These are phyloP conservation scores for Mycena rebaudengoi DNA, from an alignment of 768 basidiomycete genomes.

Conservation along the genomic window DNA sequence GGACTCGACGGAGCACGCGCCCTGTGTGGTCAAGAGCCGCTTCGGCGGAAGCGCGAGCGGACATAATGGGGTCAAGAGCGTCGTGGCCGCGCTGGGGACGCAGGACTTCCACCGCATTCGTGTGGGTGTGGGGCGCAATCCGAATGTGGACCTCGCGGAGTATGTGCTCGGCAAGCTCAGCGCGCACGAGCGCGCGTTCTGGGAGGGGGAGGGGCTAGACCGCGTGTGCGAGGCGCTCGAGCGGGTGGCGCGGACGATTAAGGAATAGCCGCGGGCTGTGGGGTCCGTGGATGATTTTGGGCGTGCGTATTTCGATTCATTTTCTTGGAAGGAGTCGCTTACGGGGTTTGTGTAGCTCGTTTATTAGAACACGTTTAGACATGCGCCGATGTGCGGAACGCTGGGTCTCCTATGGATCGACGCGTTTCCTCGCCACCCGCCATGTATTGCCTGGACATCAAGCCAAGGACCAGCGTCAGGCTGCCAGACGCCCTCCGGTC, in stretches of 20 bases:
- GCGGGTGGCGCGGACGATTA: conserved; percentile 50
- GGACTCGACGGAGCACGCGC: conserved; percentile 77
- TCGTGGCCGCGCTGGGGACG: conserved; percentile 51
- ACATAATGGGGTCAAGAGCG: conserved; percentile 64
- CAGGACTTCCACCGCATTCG: conserved; percentile 77
- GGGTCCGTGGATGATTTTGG: too few relatives aligned
- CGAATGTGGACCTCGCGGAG: conserved; percentile 56
- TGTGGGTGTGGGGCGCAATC: conserved; percentile 73
- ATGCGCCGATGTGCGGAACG: too few relatives aligned
- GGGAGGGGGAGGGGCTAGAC: conserved; percentile 71
- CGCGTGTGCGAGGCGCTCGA: conserved; percentile 63
- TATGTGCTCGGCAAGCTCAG: conserved; percentile 74
- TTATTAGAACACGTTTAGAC: too few relatives aligned
- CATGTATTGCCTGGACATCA: too few relatives aligned
- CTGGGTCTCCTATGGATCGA: too few relatives aligned
- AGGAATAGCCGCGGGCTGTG: too few relatives aligned
- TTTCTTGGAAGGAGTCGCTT: too few relatives aligned
- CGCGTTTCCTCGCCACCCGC: too few relatives aligned
- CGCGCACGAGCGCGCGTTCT: conserved; percentile 59
- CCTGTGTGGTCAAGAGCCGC: conserved; percentile 56
- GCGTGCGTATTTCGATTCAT: too few relatives aligned
- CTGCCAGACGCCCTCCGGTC: too few relatives aligned
- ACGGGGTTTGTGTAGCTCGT: too few relatives aligned
- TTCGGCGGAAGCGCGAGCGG: conserved; percentile 79
- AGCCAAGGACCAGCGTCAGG: too few relatives aligned